These are phyloP conservation scores for Helminthosporium solani DNA, from an alignment of 2,329 filamentous ascomycete genomes.

Conservation along the genomic window DNA sequence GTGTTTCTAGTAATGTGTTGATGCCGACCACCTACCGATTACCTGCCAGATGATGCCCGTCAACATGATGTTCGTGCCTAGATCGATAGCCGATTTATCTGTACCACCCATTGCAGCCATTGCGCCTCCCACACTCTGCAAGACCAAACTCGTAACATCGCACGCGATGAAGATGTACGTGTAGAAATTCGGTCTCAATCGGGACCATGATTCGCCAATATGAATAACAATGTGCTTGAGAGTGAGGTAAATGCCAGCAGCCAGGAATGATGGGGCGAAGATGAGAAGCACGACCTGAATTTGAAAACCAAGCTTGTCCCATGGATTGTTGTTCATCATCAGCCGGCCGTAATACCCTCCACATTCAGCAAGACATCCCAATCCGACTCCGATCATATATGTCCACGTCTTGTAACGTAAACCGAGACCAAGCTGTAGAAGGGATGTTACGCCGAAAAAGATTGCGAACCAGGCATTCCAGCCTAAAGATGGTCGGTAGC, in stretches of 20 bases:
- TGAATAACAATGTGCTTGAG: constrained; percentile 57
- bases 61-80: constrained; percentile 57
- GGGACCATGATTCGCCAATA: constrained; percentile 45
- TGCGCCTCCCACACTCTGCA: constrained; percentile 59
- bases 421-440: constrained; percentile 53
- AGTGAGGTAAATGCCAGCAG: constrained; percentile 56
- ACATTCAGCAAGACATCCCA: constrained; percentile 53
- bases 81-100: constrained; percentile 35
- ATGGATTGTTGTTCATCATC: constrained; percentile 55
- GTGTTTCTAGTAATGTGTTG: neutral
- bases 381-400: constrained; percentile 50
- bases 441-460: constrained; percentile 51
- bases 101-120: constrained; percentile 52
- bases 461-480: constrained; percentile 54
- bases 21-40: constrained; percentile 38
- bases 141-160: constrained; percentile 56
- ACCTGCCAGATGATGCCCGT: constrained; percentile 59
- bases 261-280: constrained; percentile 58
- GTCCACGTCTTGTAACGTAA: constrained; percentile 55
- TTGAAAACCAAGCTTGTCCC: constrained; percentile 48
- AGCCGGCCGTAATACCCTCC: constrained; percentile 59
- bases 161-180: constrained; percentile 60
- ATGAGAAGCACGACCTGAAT: constrained; percentile 58
- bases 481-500: constrained; percentile 53
- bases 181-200: constrained; percentile 45